phyloP scores from a whole-genome alignment of 331 rosid species.

The Acacia concinna region DNA sequence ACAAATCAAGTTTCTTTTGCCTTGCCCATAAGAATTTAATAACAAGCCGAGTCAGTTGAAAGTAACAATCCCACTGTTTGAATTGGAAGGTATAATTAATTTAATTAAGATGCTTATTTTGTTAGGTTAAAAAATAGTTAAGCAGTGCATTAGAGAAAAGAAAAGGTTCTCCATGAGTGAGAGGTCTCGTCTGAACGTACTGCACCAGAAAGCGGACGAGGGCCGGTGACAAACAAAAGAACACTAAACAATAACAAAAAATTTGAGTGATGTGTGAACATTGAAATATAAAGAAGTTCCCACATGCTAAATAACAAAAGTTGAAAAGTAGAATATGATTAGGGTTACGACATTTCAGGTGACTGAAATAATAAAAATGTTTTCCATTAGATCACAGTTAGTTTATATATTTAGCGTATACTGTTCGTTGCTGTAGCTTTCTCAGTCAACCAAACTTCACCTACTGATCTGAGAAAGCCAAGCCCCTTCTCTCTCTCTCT shows the following conservation, averaged over 20 bases:
- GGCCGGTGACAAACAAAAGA: not conserved
- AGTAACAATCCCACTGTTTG: not conserved
- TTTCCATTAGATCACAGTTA: conserved; percentile 41
- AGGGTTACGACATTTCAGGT: conserved; percentile 18
- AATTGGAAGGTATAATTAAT: not conserved
- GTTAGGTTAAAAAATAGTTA: not conserved
- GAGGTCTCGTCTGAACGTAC: not conserved
- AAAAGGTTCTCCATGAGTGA: not conserved
- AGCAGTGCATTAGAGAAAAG: not conserved
- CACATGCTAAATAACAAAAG: conserved; percentile 28
- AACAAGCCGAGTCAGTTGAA: not conserved
- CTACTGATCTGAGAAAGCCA: not conserved
- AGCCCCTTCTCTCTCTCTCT: not conserved
- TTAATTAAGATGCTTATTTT: not conserved
- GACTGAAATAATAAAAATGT: not conserved
- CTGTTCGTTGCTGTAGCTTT: conserved; percentile 61
- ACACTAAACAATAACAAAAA: not conserved
- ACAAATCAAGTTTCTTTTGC: not conserved
- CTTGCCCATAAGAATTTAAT: not conserved
- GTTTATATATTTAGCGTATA: not conserved
- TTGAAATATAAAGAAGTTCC: conserved; percentile 31
- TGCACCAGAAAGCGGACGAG: not conserved
- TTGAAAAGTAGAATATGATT: conserved; percentile 30
- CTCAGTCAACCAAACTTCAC: conserved; percentile 36
- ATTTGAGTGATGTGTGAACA: conserved; percentile 17